A percentile compares a stretch with the other conserved stretches of the same genome.
Conservation (phyloP, 106 monocot genomes). For the Amphibolis antarctica region DNA sequence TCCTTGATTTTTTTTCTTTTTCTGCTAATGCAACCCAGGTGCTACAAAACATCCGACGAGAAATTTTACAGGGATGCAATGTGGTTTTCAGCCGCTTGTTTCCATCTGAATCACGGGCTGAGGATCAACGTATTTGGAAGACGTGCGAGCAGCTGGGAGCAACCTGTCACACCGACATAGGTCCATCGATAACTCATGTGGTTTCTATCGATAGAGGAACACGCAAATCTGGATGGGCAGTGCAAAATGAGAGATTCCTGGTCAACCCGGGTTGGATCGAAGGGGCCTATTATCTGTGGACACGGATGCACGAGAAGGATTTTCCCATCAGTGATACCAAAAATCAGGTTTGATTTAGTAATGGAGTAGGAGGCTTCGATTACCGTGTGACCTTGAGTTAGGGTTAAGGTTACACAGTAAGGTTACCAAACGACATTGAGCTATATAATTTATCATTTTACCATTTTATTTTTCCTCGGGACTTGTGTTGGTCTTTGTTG, state of each 20-base stretch:
- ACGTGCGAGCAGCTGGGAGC: conserved; percentile 72
- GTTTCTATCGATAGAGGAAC: conserved; percentile 42
- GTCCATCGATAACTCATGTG: conserved; percentile 59
- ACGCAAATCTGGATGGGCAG: conserved; percentile 60
- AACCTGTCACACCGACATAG: conserved; percentile 39
- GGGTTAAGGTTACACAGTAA: too few species aligned
- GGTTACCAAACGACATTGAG: too few species aligned
- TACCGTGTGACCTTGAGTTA: too few species aligned
- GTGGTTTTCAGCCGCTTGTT: conserved; percentile 68
- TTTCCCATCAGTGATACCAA: conserved; percentile 25
- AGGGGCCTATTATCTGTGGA: conserved; percentile 62
- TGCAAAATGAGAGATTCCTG: conserved; percentile 58
- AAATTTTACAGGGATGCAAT: conserved; percentile 56
- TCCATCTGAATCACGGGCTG: conserved; percentile 19
- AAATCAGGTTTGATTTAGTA: too few species aligned
- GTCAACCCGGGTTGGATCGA: conserved; percentile 82
- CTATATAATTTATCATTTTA: too few species aligned
- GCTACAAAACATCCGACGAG: conserved; percentile 31
- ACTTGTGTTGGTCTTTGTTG: too few species aligned
- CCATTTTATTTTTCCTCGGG: too few species aligned
- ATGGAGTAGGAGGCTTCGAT: too few species aligned
- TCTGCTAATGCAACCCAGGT: conserved; percentile 20
- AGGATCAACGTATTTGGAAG: conserved; percentile 70
- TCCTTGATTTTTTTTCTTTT: background rate
- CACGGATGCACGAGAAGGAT: conserved; percentile 43